Percentiles rank a stretch among this genome's conserved stretches.
Evolutionary conservation across 1,284 basidiomycete genomes (phyloP).

Genomic region (Mycosarcoma mackinlayi): DNA sequence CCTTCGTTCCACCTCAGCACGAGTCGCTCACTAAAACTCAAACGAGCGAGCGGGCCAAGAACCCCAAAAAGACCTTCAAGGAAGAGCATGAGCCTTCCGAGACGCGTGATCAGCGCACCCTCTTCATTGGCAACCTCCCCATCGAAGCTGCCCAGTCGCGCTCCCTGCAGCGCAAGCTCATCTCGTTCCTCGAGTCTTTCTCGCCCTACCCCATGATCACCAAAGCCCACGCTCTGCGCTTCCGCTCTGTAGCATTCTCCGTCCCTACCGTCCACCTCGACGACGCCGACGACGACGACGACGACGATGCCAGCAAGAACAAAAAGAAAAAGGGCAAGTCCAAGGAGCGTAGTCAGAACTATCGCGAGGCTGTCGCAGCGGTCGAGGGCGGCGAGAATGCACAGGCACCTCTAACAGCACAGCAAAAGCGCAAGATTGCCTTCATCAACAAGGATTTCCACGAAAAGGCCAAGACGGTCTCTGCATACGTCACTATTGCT

Average conservation of each 20-base stretch:
- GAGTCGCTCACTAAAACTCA: constrained; percentile 63
- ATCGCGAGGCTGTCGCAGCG: constrained; percentile 73
- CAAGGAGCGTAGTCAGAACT: constrained; percentile 73
- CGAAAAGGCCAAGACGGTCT: constrained; percentile 59
- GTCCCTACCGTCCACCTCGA: constrained; percentile 62
- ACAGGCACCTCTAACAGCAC: constrained; percentile 76
- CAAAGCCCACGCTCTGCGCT: constrained; percentile 61
- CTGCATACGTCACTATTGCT: constrained; percentile 65
- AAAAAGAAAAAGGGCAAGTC: constrained; percentile 66
- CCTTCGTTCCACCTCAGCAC: constrained; percentile 66
- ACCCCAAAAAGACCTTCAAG: constrained; percentile 52
- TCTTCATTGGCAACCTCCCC: constrained; percentile 93
- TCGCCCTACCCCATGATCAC: constrained; percentile 57
- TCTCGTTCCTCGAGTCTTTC: constrained; percentile 65
- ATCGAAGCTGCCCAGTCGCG: constrained; percentile 78
- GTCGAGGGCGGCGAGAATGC: constrained; percentile 57
- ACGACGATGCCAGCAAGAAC: constrained; percentile 56
- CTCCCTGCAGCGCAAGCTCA: constrained; percentile 66
- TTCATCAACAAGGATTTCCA: constrained; percentile 84
- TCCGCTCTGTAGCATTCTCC: constrained; percentile 67
- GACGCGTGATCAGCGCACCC: constrained; percentile 79
- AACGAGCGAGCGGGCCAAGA: constrained; percentile 31
- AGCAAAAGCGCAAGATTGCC: constrained; percentile 91
- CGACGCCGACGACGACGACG: constrained; percentile 63
- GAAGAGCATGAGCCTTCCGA: constrained; percentile 48